Evolutionary conservation across 805 yeast species (phyloP).

Genomic region (Isabelozyma pseudorhagii): DNA sequence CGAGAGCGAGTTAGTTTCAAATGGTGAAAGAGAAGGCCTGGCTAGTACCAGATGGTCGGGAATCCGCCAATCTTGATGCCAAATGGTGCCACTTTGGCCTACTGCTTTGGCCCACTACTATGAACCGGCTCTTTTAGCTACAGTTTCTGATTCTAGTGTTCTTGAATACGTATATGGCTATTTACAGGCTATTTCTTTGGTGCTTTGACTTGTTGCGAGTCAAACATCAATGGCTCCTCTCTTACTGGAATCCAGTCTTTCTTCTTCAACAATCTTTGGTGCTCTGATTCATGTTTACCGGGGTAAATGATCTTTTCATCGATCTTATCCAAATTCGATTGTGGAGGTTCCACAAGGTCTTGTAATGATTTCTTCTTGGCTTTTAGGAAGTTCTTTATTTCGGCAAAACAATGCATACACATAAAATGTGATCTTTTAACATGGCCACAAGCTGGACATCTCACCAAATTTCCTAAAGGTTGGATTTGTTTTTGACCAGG

Average conservation of each 20-base stretch:
- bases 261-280: constrained; percentile 26
- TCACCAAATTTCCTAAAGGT: constrained; percentile 69
- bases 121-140: no score
- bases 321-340: constrained; percentile 50
- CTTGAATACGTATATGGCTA: not conserved
- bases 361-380: constrained; percentile 31
- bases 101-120: no score
- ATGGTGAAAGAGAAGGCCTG: no score
- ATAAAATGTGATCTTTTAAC: constrained; percentile 85
- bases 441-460: constrained; percentile 96
- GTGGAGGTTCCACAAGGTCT: constrained; percentile 26
- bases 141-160: no score
- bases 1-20: no score
- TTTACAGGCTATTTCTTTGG: constrained; percentile 8
- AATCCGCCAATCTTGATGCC: no score
- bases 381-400: constrained; percentile 75
- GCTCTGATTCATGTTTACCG: constrained; percentile 50
- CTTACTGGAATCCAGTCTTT: constrained; percentile 46
- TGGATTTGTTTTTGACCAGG: constrained; percentile 81
- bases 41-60: no score
- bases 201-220: constrained; percentile 18
- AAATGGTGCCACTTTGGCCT: not conserved
- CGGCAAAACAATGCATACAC: constrained; percentile 89
- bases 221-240: constrained; percentile 39
- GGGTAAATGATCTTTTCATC: constrained; percentile 73